Evolutionary conservation across 225 moss, liverwort and hornwort species (phyloP).

Genomic region (Polytrichum commune): DNA sequence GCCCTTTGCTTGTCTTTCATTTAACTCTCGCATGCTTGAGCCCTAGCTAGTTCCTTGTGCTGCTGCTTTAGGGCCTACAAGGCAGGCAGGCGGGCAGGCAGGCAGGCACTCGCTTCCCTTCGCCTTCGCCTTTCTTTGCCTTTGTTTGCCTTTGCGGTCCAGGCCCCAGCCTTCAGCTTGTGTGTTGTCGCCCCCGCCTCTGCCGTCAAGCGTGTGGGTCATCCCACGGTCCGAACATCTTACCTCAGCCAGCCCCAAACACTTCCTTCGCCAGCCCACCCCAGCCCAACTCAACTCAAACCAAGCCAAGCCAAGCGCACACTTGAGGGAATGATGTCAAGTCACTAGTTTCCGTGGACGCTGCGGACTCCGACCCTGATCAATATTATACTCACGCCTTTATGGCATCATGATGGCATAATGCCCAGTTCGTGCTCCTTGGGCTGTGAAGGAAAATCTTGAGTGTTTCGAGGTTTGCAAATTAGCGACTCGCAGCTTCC

Average conservation of each 20-base stretch:
- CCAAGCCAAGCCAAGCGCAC: neutral
- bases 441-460: too few species aligned
- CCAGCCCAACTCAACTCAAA: too few species aligned
- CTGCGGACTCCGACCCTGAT: too few species aligned
- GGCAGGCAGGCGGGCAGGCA: too few species aligned
- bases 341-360: neutral
- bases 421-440: too few species aligned
- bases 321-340: slow-evolving; percentile 16
- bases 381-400: too few species aligned
- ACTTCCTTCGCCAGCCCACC: too few species aligned
- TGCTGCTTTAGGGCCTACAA: slow-evolving; percentile 21
- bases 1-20: slow-evolving; percentile 11
- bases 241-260: neutral
- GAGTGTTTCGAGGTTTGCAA: too few species aligned
- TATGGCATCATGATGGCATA: too few species aligned
- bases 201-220: slow-evolving; percentile 37
- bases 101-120: too few species aligned
- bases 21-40: slow-evolving; percentile 55
- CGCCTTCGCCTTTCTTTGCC: too few species aligned
- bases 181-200: slow-evolving; percentile 30
- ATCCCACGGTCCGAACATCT: slow-evolving; percentile 21
- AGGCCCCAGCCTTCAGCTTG: neutral
- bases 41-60: neutral
- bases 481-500: too few species aligned
- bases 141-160: neutral